Conservation (phyloP, 2,329 filamentous ascomycete genomes). For the Elsinoe arachidis region DNA sequence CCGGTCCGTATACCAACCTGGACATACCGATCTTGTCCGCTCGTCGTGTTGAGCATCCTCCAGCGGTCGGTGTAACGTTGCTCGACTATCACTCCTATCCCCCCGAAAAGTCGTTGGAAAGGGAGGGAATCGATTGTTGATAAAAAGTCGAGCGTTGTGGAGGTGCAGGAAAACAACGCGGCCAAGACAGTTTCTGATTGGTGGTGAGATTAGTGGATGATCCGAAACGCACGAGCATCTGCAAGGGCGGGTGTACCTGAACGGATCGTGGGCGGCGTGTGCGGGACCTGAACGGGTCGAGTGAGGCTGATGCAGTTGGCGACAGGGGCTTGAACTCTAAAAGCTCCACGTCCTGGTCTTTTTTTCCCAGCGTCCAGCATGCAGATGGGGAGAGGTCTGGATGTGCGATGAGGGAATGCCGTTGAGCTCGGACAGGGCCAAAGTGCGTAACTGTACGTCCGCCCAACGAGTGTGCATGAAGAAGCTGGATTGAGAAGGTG, state of each 20-base stretch:
- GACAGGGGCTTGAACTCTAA: conserved; percentile 11
- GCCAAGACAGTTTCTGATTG: conserved; percentile 11
- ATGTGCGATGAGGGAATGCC: conserved; percentile 10
- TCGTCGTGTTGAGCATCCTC: neutral
- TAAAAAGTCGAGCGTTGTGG: conserved; percentile 8
- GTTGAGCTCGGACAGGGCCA: neutral
- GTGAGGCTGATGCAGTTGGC: conserved; percentile 11
- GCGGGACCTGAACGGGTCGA: conserved; percentile 11
- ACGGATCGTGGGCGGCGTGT: conserved; percentile 8
- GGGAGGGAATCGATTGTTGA: conserved; percentile 7
- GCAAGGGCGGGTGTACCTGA: conserved; percentile 12
- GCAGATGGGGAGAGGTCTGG: neutral
- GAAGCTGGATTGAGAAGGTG: conserved; percentile 5
- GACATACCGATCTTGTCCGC: neutral
- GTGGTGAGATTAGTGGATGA: conserved; percentile 5
- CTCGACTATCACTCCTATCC: conserved; percentile 2
- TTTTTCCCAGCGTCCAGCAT: neutral
- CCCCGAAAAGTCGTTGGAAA: conserved; percentile 1
- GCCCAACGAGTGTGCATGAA: conserved; percentile 5
- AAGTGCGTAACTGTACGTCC: neutral
- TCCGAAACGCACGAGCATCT: conserved; percentile 11
- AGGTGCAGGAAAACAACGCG: conserved; percentile 11
- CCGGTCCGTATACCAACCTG: neutral
- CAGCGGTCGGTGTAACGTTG: neutral
- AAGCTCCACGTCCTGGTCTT: neutral